A percentile compares a stretch with the other conserved stretches of the same genome.
Conservation (phyloP, 768 basidiomycete species). For the Wakefieldia striispora region DNA sequence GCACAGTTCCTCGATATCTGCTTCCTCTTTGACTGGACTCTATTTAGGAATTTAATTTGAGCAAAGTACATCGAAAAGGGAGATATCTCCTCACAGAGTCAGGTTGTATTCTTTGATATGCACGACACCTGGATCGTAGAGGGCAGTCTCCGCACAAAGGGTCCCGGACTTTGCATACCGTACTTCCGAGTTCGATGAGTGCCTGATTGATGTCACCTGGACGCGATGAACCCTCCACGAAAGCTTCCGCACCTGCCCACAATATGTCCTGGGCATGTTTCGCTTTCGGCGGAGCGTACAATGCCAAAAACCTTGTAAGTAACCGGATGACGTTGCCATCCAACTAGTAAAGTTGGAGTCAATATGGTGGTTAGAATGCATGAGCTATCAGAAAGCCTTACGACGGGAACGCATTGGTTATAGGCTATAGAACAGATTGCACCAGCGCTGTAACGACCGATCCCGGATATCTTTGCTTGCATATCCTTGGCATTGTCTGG, state of each 20-base stretch:
- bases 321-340: constrained; percentile 90
- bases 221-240: constrained; percentile 55
- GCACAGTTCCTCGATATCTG: constrained; percentile 81
- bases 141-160: constrained; percentile 78
- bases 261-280: constrained; percentile 76
- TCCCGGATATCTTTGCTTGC: constrained; percentile 81
- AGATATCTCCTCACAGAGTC: constrained; percentile 9
- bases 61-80: background rate
- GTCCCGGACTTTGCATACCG: constrained; percentile 83
- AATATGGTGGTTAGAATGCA: background rate
- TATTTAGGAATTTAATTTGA: background rate
- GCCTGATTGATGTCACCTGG: constrained; percentile 91
- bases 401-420: constrained; percentile 78
- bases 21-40: constrained; percentile 11
- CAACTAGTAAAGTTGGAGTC: constrained; percentile 44
- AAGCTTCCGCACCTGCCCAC: constrained; percentile 73
- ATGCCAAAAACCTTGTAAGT: constrained; percentile 77
- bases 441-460: constrained; percentile 88
- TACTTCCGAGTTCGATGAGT: constrained; percentile 92
- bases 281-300: constrained; percentile 79
- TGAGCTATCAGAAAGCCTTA: constrained; percentile 38
- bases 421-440: constrained; percentile 87
- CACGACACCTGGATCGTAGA: constrained; percentile 64
- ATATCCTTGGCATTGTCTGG: constrained; percentile 80
- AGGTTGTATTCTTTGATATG: constrained; percentile 38